Evolutionary conservation across 164 flowering plant species (phyloP).

Genomic region (Aristolochia fimbriata): DNA sequence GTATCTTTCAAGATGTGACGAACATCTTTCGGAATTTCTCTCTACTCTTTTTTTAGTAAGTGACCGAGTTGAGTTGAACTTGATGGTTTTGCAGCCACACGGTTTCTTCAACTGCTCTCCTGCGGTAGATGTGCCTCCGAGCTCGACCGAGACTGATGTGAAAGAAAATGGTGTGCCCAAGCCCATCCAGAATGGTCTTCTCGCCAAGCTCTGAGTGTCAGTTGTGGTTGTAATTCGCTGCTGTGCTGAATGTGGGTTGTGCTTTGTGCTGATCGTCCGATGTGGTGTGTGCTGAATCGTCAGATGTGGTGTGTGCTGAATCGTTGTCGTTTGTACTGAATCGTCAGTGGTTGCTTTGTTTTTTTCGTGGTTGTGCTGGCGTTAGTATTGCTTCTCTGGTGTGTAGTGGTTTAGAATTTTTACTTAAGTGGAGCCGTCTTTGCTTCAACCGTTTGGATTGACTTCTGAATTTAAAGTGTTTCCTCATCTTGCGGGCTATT

Average conservation of each 20-base stretch:
- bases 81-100: conserved; percentile 51
- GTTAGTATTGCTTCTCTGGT: too few species aligned
- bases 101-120: conserved; percentile 90
- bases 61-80: too few species aligned
- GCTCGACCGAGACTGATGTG: conserved; percentile 33
- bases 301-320: not conserved
- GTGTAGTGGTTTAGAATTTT: too few species aligned
- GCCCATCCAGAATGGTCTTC: conserved; percentile 34
- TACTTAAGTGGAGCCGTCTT: too few species aligned
- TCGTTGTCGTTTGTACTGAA: not conserved
- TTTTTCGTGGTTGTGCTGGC: too few species aligned
- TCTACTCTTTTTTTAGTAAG: too few species aligned
- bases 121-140: conserved; percentile 84
- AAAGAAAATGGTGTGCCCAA: conserved; percentile 50
- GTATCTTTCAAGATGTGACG: not conserved
- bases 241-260: not conserved
- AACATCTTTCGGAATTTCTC: too few species aligned
- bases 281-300: not conserved
- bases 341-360: not conserved
- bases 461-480: too few species aligned
- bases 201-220: conserved; percentile 43
- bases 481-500: too few species aligned
- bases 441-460: too few species aligned
- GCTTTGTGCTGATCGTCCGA: not conserved
- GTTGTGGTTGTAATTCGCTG: not conserved